These are phyloP conservation scores for Tetratostichococcus sp. DNA, from an alignment of 139 green algal species.

Conservation along the genomic window DNA sequence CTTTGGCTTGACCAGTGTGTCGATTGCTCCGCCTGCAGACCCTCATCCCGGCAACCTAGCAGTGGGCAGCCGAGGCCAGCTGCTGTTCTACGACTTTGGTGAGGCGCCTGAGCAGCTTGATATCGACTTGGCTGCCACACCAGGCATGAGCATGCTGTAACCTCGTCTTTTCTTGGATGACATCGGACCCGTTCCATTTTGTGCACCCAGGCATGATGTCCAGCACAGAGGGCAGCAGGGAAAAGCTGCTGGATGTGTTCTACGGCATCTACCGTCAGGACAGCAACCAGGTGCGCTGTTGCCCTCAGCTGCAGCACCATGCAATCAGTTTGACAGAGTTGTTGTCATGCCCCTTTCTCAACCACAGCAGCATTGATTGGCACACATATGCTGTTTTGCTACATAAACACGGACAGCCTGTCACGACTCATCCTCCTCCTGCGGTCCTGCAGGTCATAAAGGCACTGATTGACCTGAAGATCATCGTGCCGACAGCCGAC, in stretches of 20 bases:
- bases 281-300: slow-evolving; percentile 21
- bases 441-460: slow-evolving; percentile 39
- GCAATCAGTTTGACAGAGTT: too few species aligned
- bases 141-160: too few species aligned
- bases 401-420: too few species aligned
- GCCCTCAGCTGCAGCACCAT: too few species aligned
- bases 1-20: too few species aligned
- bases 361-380: too few species aligned
- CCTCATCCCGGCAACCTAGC: slow-evolving; percentile 24
- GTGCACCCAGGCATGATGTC: not conserved
- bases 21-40: too few species aligned
- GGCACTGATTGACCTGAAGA: slow-evolving; percentile 59
- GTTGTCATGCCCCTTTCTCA: too few species aligned
- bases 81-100: slow-evolving; percentile 53
- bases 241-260: slow-evolving; percentile 39
- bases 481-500: slow-evolving; percentile 66
- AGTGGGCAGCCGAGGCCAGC: slow-evolving; percentile 4
- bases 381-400: too few species aligned
- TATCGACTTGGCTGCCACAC: not conserved
- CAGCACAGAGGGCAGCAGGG: not conserved
- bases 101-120: too few species aligned
- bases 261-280: slow-evolving; percentile 48
- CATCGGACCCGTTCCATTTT: not conserved
- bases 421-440: too few species aligned
- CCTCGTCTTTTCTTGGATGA: not conserved